phyloP scores from a whole-genome alignment of 228 moss, liverwort and hornwort species.

The Sphagnum magellanicum region DNA sequence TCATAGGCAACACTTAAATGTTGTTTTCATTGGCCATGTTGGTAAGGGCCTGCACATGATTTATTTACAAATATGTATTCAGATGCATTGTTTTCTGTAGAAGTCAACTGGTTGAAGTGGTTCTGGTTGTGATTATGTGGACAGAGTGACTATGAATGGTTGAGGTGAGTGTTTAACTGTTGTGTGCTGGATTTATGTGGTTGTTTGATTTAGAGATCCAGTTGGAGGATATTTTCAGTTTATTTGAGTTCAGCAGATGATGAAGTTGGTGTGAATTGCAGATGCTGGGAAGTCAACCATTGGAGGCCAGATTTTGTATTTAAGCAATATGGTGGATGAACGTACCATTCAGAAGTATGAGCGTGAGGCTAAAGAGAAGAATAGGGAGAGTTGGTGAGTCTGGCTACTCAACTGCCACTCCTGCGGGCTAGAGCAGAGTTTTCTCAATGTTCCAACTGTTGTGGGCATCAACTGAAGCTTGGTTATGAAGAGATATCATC shows the following conservation, averaged over 20 bases:
- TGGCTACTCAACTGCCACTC: too few relatives aligned
- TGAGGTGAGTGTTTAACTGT: too few relatives aligned
- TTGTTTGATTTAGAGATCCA: not conserved
- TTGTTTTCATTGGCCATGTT: constrained; percentile 62
- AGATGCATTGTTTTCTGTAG: too few relatives aligned
- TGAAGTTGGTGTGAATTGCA: constrained; percentile 6
- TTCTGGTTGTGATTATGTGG: too few relatives aligned
- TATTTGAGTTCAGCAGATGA: not conserved
- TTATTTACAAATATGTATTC: too few relatives aligned
- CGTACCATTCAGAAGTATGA: constrained; percentile 95
- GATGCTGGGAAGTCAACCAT: constrained; percentile 98
- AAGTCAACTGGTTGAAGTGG: too few relatives aligned
- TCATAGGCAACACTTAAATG: constrained; percentile 50
- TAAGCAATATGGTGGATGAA: constrained; percentile 91
- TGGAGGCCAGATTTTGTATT: constrained; percentile 87
- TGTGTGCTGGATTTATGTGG: too few relatives aligned
- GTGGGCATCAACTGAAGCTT: not conserved
- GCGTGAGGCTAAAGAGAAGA: constrained; percentile 90
- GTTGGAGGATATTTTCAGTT: not conserved
- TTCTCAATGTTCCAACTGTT: not conserved
- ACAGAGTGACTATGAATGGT: too few relatives aligned
- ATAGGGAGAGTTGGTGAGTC: constrained; percentile 91
- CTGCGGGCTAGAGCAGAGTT: too few relatives aligned
- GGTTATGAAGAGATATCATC: too few relatives aligned
- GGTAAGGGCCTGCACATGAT: constrained; percentile 11